Evolutionary conservation across 2,329 filamentous ascomycete genomes (phyloP), one percentile per base, ranked within the genome.

Genomic region (Arachnomyces sp.): DNA sequence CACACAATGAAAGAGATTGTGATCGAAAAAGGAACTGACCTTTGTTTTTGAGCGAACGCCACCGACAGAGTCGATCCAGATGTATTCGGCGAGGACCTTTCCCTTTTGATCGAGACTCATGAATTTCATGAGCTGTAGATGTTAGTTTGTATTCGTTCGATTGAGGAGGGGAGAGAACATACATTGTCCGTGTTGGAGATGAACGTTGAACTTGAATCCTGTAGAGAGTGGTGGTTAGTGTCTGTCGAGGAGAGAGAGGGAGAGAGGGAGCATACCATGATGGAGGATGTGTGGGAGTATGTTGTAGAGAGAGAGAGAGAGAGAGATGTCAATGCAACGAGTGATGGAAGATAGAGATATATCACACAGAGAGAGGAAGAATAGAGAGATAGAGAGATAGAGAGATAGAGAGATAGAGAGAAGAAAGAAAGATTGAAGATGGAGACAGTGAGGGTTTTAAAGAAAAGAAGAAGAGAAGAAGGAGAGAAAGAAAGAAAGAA

Each of bases 11-110:
- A 32, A 38, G 36, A 36, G 12, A 31, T 30, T 15, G 18, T 16
- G 7, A n/a, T n/a, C n/a, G n/a, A 6, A 16, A 38, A 42, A 49
- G 46, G 47, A 50, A 75, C 86, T 75, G 75, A 95, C 90, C 78
- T 88, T 93, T 62, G 85, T 90, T 76, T 96, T 98, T 65, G 88
- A 95, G 59, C 92, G 88, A 55, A 86, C 77, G 59, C 84, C 82
- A 64, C 89, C 88, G 51, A 72, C 68, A 51, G 84, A 75, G 62
- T 95, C 89, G 64, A 95, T 84, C 90, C 90, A 95, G 75, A 95
- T 81, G 72, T 95, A 95, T 73, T 95, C 90, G 61, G 88, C 90
- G 69, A 95, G 92, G 62, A 93, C 75, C 56, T 72, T 73, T 66
- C 88, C 89, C 67, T 84, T 86, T 74, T 96, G 90, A 66, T 88